Evolutionary conservation across 345 rosid species (phyloP), one percentile per base, ranked within the genome.

Genomic region (Pistacia integerrima): DNA sequence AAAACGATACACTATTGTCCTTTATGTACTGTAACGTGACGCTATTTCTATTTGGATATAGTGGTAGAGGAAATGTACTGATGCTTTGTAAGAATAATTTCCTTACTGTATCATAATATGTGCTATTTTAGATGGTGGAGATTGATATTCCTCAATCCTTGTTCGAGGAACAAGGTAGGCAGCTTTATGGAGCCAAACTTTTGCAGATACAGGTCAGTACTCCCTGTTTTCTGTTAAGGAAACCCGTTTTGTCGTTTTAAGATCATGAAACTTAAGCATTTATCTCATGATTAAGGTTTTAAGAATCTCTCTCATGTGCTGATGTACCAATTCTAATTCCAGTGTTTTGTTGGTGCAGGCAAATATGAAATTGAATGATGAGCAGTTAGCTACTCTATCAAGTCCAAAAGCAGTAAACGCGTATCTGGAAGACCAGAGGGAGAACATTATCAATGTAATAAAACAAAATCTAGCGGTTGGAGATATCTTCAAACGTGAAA

Each of bases 151-250:
- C 99, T 69, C 90, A 67, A 78, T 90, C 96, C 70, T 85, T 95
- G 82, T 90, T 95, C 65, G 98, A 95, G 84, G 99, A 95, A 82
- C 97, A 93, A 92, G 98, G 98, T 55, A 88, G 98, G 79, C 93
- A 90, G 82, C 87, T 95, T 72, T 95, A 95, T 76, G 99, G 97
- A 79, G 89, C 98, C 75, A 87, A 84, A 82, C 94, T 95, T 86
- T 86, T 95, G 48, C 83, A 92, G 84, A 84, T 93, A 60, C 99
- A 93, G 97, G 99, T 87, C 71, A 62, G 86, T 69, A 70, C 49
- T 48, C 17, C 52, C 22, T 68, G 25, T 69, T 63, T 73, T 20
- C 60, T 56, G 57, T 48, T 52, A 11, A 7, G 38, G 18, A 20
- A 1, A n/a, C 56, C 56, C 11, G 7, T 11, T 35, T 44, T 52